Conservation (phyloP, 257 asterid species). For the Salvia hispanica region DNA sequence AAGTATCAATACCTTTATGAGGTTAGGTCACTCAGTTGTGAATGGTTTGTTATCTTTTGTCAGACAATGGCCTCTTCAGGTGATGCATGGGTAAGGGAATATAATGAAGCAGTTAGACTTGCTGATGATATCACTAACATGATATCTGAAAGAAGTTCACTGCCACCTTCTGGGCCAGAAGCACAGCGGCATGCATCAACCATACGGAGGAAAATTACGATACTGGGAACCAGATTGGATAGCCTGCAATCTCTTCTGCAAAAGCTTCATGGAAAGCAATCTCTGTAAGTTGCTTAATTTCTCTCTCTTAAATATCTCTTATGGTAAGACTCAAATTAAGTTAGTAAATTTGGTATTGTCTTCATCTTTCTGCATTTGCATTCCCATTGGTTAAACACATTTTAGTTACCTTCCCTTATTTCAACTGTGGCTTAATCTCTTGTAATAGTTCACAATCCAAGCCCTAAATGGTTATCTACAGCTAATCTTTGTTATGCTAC, state of each 20-base stretch:
- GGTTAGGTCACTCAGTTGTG: slow-evolving; percentile 1
- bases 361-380: slow-evolving; percentile 11
- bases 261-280: slow-evolving; percentile 65
- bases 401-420: slow-evolving; percentile 13
- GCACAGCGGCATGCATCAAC: slow-evolving; percentile 86
- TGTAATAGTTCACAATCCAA: not conserved
- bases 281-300: slow-evolving; percentile 54
- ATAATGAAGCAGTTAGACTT: slow-evolving; percentile 83
- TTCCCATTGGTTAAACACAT: slow-evolving; percentile 10
- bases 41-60: slow-evolving; percentile 37
- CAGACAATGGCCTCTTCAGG: slow-evolving; percentile 80
- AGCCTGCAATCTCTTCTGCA: slow-evolving; percentile 63
- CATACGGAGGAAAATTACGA: slow-evolving; percentile 89
- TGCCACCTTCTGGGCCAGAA: slow-evolving; percentile 74
- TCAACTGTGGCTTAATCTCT: not conserved
- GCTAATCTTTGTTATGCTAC: slow-evolving; percentile 12
- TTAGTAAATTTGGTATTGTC: not conserved
- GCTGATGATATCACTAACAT: slow-evolving; percentile 81
- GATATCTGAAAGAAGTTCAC: slow-evolving; percentile 80
- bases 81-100: slow-evolving; percentile 92
- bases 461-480: not conserved
- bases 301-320: not conserved
- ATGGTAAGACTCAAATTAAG: not conserved
- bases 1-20: not conserved
- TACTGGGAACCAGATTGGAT: slow-evolving; percentile 80